Base-by-base conservation (phyloP, 441 rosid genomes). In the Geranium incanum region DNA sequence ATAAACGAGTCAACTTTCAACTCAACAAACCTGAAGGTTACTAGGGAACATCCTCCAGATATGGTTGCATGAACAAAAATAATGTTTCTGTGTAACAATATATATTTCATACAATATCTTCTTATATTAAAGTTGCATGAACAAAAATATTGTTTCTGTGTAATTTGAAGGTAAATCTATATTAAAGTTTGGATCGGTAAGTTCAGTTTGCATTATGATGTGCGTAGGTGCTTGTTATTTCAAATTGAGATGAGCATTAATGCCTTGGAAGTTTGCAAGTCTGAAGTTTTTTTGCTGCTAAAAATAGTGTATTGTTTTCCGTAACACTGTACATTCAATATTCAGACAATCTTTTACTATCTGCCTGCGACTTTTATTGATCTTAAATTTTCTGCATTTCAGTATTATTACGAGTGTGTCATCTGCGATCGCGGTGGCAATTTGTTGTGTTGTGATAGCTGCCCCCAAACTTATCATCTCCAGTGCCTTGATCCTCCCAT, bases 401-500 rank as follows among this genome's bases (percentile, higher is more conserved):
- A 96, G 99, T 88, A 96, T 80, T 96, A 91, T 85, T 96, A 88
- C 81, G 99, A 95, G 77, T 96, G 98, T 74, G 96, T 85, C 64
- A 76, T 96, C 77, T 96, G 98, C 79, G 99, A 96, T 82, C 88
- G 87, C 68, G 97, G 99, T 74, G 98, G 99, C 76, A 90, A 93
- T 84, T 83, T 96, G 80, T 77, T 96, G 74, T 96, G 99, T 77
- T 96, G 99, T 80, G 99, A 96, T 84, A 84, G 89, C 81, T 96
- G 98, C 81, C 99, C 99, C n/a, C 78, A 88, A 68, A 93, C 97
- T 70, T 96, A 91, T 80, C 99, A 96, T 86, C 88, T 86, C 43
- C 91, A 86, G 77, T 96, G 99, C 84, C 99, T 96, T 69, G 88
- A 81, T 76, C 99, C 98, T 9, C 97, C 99, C 78, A 96, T 96